A percentile compares a stretch with the other conserved stretches of the same genome.
Conservation (phyloP, 208 protist genomes). For the Acanthamoeba rhysodes region DNA sequence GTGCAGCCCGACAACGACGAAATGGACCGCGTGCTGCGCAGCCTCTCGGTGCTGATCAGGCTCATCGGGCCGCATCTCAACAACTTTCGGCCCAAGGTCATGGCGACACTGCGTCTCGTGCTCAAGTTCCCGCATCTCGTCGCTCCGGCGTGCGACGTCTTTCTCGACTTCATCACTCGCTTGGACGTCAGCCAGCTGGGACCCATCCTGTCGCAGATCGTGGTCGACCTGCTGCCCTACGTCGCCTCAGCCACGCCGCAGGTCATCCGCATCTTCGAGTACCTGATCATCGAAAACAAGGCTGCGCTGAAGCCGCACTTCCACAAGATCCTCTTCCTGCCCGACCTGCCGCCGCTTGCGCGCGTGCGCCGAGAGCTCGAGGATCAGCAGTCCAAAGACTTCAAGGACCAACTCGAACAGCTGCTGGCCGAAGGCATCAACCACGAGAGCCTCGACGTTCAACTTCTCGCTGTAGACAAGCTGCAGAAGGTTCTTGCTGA, state of each 20-base stretch:
- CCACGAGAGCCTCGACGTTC: conserved; percentile 59
- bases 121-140: conserved; percentile 41
- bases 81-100: conserved; percentile 82
- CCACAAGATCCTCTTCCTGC: conserved; percentile 81
- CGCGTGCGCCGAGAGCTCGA: conserved; percentile 35
- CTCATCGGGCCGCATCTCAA: conserved; percentile 64
- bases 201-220: conserved; percentile 79
- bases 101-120: conserved; percentile 78
- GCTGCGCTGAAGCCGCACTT: conserved; percentile 63
- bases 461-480: conserved; percentile 63
- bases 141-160: conserved; percentile 73
- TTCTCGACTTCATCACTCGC: conserved; percentile 76
- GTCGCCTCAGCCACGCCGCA: not conserved
- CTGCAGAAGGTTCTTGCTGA: conserved; percentile 44
- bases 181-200: conserved; percentile 77
- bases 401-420: conserved; percentile 44
- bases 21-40: conserved; percentile 73
- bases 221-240: conserved; percentile 76
- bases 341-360: conserved; percentile 51
- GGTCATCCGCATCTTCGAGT: conserved; percentile 73
- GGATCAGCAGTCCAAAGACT: conserved; percentile 40
- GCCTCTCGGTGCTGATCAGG: conserved; percentile 54
- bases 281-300: conserved; percentile 78
- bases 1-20: conserved; percentile 2
- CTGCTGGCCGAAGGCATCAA: conserved; percentile 58